These are phyloP conservation scores for Acorus gramineus DNA, from an alignment of 106 monocot genomes.

Conservation along the genomic window DNA sequence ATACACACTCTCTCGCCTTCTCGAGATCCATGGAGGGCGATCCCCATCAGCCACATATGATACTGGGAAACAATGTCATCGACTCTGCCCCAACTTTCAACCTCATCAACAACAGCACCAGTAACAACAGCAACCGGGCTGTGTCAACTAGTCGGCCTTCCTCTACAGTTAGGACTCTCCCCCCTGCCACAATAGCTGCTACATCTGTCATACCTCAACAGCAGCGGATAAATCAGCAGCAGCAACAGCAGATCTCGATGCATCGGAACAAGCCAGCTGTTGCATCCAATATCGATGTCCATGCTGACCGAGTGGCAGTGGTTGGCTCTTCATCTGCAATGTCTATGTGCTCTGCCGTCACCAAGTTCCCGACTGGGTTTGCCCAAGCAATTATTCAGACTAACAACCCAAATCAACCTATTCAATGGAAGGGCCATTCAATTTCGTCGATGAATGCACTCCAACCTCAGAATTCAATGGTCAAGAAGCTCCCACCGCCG, in stretches of 20 bases:
- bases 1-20: too few relatives aligned
- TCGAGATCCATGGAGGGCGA: too few relatives aligned
- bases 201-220: too few relatives aligned
- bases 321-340: background rate
- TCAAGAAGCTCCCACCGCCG: background rate
- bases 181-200: too few relatives aligned
- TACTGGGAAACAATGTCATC: too few relatives aligned
- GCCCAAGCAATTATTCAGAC: conserved; percentile 47
- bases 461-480: conserved; percentile 10
- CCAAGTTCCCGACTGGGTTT: conserved; percentile 48
- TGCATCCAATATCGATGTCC: conserved; percentile 8
- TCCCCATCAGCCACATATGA: too few relatives aligned
- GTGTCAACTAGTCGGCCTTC: too few relatives aligned
- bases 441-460: conserved; percentile 31
- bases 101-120: too few relatives aligned
- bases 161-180: too few relatives aligned
- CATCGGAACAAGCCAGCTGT: conserved; percentile 38
- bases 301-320: conserved; percentile 21
- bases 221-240: conserved; percentile 15
- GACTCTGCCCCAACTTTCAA: too few relatives aligned
- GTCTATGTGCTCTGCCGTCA: conserved; percentile 14
- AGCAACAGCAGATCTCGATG: conserved; percentile 23
- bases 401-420: conserved; percentile 21
- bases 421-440: conserved; percentile 54
- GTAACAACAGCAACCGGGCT: too few relatives aligned